Conservation (phyloP, 805 yeast species). For the Starmera quercuum region DNA sequence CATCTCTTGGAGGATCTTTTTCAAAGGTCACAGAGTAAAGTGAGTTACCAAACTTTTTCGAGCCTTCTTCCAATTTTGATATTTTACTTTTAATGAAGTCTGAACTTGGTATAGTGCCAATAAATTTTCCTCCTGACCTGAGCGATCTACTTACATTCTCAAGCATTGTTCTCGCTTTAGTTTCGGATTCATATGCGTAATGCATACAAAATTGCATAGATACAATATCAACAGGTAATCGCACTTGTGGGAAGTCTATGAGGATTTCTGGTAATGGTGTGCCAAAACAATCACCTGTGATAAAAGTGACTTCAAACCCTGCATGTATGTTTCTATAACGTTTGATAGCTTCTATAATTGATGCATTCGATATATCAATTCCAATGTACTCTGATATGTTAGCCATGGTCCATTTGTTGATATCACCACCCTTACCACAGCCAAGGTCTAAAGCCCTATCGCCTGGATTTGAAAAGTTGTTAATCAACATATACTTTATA, state of each 20-base stretch:
- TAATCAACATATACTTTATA: slow-evolving; percentile 78
- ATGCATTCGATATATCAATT: slow-evolving; percentile 83
- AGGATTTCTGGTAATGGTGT: slow-evolving; percentile 60
- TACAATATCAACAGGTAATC: slow-evolving; percentile 79
- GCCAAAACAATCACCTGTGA: slow-evolving; percentile 89
- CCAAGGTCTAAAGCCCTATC: slow-evolving; percentile 76
- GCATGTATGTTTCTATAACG: slow-evolving; percentile 54
- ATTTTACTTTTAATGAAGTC: slow-evolving; percentile 72
- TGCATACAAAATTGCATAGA: slow-evolving; percentile 91
- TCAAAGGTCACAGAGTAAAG: slow-evolving; percentile 78
- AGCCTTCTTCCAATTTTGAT: slow-evolving; percentile 41
- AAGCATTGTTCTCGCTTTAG: slow-evolving; percentile 64
- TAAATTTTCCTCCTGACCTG: slow-evolving; percentile 75
- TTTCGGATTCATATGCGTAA: slow-evolving; percentile 87
- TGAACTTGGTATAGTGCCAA: slow-evolving; percentile 92
- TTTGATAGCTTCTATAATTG: slow-evolving; percentile 75
- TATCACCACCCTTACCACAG: slow-evolving; percentile 98
- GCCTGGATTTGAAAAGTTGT: slow-evolving; percentile 50
- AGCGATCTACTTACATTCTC: slow-evolving; percentile 71
- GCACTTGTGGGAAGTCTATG: slow-evolving; percentile 56
- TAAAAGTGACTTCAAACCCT: slow-evolving; percentile 74
- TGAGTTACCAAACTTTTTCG: slow-evolving; percentile 74
- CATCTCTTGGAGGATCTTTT: slow-evolving; percentile 68
- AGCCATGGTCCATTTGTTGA: slow-evolving; percentile 79
- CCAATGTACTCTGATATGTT: slow-evolving; percentile 76